Evolutionary conservation across 2,329 filamentous ascomycete genomes (phyloP).

Genomic region (Colletotrichum kahawae): DNA sequence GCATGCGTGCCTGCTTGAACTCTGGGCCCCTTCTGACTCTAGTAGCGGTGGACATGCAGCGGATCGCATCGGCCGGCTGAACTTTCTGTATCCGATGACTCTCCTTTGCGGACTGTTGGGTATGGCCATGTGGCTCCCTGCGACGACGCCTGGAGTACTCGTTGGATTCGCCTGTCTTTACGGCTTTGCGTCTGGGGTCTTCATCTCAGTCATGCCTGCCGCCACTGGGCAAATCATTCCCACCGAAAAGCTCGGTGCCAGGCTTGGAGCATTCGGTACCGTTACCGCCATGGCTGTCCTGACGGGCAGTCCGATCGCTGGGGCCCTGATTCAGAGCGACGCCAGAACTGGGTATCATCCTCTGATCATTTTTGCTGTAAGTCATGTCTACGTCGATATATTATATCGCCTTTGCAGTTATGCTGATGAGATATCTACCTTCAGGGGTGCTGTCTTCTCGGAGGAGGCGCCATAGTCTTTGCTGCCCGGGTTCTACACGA

Average conservation of each 20-base stretch:
- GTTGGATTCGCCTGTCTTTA: slow-evolving; percentile 6
- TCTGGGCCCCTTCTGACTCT: neutral
- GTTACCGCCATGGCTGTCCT: neutral
- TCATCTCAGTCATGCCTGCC: neutral
- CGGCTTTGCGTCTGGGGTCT: slow-evolving; percentile 2
- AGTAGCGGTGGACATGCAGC: slow-evolving; percentile 2
- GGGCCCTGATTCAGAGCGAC: neutral
- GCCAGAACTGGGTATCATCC: neutral
- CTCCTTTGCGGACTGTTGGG: slow-evolving; percentile 9
- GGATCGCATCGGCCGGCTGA: slow-evolving; percentile 15
- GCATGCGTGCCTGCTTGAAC: neutral
- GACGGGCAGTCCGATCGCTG: neutral
- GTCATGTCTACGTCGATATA: neutral
- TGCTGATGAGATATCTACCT: neutral
- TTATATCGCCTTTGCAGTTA: neutral
- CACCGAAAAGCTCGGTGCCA: neutral
- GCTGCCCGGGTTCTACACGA: neutral
- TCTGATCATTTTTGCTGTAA: neutral
- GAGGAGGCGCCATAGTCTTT: neutral
- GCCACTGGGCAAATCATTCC: neutral
- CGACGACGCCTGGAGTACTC: neutral
- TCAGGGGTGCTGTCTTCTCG: neutral
- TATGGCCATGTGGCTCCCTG: slow-evolving; percentile 10
- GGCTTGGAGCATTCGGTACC: neutral
- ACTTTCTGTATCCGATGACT: slow-evolving; percentile 17